Percentiles rank a stretch among this genome's conserved stretches.
phyloP scores from a whole-genome alignment of 345 rosid species.

The Carallia brachiata region DNA sequence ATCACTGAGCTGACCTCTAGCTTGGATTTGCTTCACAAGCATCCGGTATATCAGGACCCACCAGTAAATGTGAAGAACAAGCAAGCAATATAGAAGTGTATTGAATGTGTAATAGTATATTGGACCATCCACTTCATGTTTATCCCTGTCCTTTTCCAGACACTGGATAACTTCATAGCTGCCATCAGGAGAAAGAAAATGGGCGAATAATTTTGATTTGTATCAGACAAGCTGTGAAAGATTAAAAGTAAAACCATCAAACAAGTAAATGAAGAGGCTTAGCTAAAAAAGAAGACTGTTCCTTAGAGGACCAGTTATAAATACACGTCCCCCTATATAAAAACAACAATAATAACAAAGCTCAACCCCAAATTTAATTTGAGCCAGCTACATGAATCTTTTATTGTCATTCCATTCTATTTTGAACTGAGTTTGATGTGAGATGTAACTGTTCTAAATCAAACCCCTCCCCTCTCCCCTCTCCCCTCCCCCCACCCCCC shows the following conservation, averaged over 20 bases:
- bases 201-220: not conserved
- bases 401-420: no score
- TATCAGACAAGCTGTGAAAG: not conserved
- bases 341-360: not conserved
- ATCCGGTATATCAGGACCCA: slow-evolving; percentile 38
- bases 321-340: not conserved
- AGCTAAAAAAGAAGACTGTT: not conserved
- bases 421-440: no score
- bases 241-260: not conserved
- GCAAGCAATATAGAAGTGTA: slow-evolving; percentile 30
- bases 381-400: no score
- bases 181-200: slow-evolving; percentile 6
- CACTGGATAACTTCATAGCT: slow-evolving; percentile 28
- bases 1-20: slow-evolving; percentile 34
- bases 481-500: no score
- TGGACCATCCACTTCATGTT: slow-evolving; percentile 28
- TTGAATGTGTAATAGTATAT: slow-evolving; percentile 31
- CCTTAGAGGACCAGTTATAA: not conserved
- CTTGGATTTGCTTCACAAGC: slow-evolving; percentile 38
- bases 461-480: no score
- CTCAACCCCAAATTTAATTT: no score
- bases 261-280: not conserved
- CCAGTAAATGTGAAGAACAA: slow-evolving; percentile 36
- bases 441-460: no score
- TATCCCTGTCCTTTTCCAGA: slow-evolving; percentile 19